These are phyloP conservation scores for Abrus pulchellus DNA, from an alignment of 306 rosid genomes.

Conservation along the genomic window DNA sequence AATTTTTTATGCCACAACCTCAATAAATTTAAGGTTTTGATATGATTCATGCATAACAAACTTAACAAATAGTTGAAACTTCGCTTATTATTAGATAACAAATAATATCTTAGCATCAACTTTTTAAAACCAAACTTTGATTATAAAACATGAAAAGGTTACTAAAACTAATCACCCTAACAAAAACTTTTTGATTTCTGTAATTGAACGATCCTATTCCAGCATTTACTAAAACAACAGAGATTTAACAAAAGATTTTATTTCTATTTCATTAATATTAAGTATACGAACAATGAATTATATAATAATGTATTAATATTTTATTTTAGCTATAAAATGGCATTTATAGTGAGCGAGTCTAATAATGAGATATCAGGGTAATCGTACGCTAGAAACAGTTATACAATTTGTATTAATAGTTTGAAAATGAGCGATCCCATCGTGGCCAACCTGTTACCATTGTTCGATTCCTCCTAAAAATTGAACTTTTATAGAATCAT, in stretches of 20 bases:
- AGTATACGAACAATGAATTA: neutral
- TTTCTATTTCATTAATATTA: neutral
- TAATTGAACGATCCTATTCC: neutral
- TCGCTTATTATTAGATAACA: neutral
- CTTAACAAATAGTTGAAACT: neutral
- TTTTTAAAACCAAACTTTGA: neutral
- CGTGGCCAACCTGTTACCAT: conserved; percentile 52
- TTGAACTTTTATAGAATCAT: neutral
- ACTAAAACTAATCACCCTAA: too few species aligned
- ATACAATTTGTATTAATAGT: conserved; percentile 28
- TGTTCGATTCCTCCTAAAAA: conserved; percentile 26
- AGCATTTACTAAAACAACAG: neutral
- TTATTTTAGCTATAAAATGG: neutral
- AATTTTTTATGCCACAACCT: neutral
- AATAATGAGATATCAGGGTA: neutral
- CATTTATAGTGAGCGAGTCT: neutral
- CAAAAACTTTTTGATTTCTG: neutral
- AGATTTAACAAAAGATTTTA: neutral
- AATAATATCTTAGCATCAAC: neutral
- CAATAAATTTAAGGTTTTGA: neutral
- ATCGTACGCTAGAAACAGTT: conserved; percentile 1
- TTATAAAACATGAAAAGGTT: neutral
- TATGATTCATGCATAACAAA: too few species aligned
- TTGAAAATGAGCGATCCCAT: conserved; percentile 25
- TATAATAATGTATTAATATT: neutral